Base-by-base conservation (phyloP, 163 green algal species). In the Chlorella variabilis region DNA sequence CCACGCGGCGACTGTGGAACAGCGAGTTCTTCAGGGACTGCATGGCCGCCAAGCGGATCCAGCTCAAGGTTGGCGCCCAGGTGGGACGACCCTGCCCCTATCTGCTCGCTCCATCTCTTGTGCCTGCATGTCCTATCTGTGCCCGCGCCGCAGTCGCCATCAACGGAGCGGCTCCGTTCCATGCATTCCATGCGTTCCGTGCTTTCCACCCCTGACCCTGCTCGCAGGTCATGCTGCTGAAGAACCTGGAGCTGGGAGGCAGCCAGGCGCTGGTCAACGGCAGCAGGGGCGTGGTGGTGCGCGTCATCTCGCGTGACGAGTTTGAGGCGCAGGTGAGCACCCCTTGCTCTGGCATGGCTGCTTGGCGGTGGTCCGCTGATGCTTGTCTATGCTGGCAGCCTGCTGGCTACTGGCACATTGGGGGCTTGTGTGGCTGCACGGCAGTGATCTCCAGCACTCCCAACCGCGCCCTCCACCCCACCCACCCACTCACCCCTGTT, bases 221-320 rank as follows among this genome's bases (percentile, higher is more conserved):
- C 48, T 27, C 15, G n/a, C 69, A 77, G 69, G 69, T 77, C 1
- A 77, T 77, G 71, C 71, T 78, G 49, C 48, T 78, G 2, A 78
- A 78, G 34, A 78, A 78, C 25, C 25, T 78, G 34, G 71, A 78
- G 49, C 51, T 78, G 51, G 49, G 27, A 2, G 71, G 33, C 9
- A 51, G 31, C 33, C 27, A 74, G 33, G 85, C 88, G 75, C 89
- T 93, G 70, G 90, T 94, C 49, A 95, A 95, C 75, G 91, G 91
- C 39, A 88, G 75, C 45, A 51, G 91, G 1, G 90, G 91, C 5
- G 90, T 92, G 67, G 63, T 91, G 48, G 82, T 76, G 1, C 21
- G 61, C 23, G 81, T 90, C 45, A 56, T 78, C 31, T 38, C 49
- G 6, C 34, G 38, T 11, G 51, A 31, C 1, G 71, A 78, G 9